Evolutionary conservation across 2,329 filamentous ascomycete species (phyloP).

Genomic region (Fusarium chlamydosporum): DNA sequence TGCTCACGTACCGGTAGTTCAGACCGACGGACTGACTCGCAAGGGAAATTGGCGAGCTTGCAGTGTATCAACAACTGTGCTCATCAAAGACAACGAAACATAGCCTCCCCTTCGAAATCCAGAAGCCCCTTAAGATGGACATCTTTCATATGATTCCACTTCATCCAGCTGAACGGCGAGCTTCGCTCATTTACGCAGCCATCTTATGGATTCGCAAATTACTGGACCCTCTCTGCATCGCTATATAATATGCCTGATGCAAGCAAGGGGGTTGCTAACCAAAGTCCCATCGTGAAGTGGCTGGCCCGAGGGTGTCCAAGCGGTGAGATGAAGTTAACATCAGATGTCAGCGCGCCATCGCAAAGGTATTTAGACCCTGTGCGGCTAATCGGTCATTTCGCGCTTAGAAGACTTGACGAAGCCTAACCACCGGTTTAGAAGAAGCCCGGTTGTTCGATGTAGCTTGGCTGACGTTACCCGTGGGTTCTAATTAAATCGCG

Average conservation of each 20-base stretch:
- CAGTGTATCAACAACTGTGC: background rate
- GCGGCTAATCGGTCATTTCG: slow-evolving; percentile 39
- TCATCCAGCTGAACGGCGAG: slow-evolving; percentile 22
- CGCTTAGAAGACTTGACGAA: slow-evolving; percentile 32
- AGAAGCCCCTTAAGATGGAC: background rate
- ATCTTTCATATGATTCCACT: slow-evolving; percentile 9
- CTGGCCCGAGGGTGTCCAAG: slow-evolving; percentile 32
- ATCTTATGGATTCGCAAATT: slow-evolving; percentile 12
- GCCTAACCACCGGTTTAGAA: slow-evolving; percentile 25
- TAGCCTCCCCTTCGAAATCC: background rate
- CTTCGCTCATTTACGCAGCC: slow-evolving; percentile 18
- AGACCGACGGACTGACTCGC: slow-evolving; percentile 14
- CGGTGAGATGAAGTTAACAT: slow-evolving; percentile 47
- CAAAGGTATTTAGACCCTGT: slow-evolving; percentile 37
- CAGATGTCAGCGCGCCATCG: slow-evolving; percentile 34
- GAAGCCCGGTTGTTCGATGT: slow-evolving; percentile 7
- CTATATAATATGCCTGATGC: slow-evolving; percentile 30
- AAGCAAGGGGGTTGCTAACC: slow-evolving; percentile 26
- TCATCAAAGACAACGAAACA: slow-evolving; percentile 11
- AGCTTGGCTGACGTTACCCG: slow-evolving; percentile 15
- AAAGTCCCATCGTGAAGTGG: slow-evolving; percentile 36
- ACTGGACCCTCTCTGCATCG: slow-evolving; percentile 1
- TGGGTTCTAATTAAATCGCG: slow-evolving; percentile 14
- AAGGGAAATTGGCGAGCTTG: slow-evolving; percentile 9
- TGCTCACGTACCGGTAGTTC: background rate